These are phyloP conservation scores for Penicillium cosmopolitanum DNA, from an alignment of 495 filamentous ascomycete species.

Conservation along the genomic window DNA sequence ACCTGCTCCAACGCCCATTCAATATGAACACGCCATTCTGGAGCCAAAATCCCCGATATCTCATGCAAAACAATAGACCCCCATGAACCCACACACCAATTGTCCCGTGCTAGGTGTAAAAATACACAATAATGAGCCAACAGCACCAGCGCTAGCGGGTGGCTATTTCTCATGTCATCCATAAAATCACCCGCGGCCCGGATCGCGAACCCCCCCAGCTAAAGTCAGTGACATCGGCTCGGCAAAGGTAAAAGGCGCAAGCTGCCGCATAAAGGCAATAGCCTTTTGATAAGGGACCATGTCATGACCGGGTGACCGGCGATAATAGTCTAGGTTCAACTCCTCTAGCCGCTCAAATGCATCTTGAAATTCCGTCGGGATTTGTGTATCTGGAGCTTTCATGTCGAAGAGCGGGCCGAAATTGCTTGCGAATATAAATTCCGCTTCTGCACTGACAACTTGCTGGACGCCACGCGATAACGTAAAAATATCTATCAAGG, in stretches of 20 bases:
- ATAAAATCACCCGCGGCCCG: slow-evolving; percentile 16
- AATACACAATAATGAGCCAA: slow-evolving; percentile 32
- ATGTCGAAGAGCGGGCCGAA: slow-evolving; percentile 29
- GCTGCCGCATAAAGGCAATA: slow-evolving; percentile 14
- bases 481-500: slow-evolving; percentile 26
- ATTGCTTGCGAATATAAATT: slow-evolving; percentile 23
- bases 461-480: slow-evolving; percentile 29
- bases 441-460: slow-evolving; percentile 8
- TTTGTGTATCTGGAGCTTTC: not conserved
- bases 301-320: slow-evolving; percentile 5
- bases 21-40: slow-evolving; percentile 26
- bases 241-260: slow-evolving; percentile 20
- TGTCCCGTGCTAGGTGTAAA: slow-evolving; percentile 25
- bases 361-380: slow-evolving; percentile 13
- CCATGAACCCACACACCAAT: slow-evolving; percentile 28
- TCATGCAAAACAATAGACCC: slow-evolving; percentile 23
- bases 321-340: slow-evolving; percentile 15
- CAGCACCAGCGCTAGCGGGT: slow-evolving; percentile 28
- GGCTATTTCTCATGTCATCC: slow-evolving; percentile 13
- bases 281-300: slow-evolving; percentile 9
- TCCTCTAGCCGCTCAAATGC: slow-evolving; percentile 23
- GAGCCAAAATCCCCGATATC: slow-evolving; percentile 18
- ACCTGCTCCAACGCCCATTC: slow-evolving; percentile 21
- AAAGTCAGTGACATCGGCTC: slow-evolving; percentile 30
- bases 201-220: slow-evolving; percentile 30